Evolutionary conservation across 2,329 filamentous ascomycete species (phyloP).

Genomic region (Venturia aucupariae): DNA sequence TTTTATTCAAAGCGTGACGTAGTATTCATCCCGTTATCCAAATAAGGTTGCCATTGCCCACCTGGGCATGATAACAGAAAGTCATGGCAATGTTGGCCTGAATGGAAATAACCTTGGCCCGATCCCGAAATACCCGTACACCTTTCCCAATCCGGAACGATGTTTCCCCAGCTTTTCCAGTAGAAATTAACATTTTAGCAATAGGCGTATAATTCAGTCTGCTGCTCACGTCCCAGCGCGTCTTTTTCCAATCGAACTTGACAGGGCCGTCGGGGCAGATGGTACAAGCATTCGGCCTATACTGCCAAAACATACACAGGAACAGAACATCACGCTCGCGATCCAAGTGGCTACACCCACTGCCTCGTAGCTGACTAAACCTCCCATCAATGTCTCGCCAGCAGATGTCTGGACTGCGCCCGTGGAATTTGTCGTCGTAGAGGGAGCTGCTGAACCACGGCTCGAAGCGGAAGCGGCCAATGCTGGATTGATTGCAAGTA

Average conservation of each 20-base stretch:
- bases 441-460: constrained; percentile 37
- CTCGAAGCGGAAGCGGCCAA: constrained; percentile 53
- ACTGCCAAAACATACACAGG: constrained; percentile 91
- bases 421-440: constrained; percentile 11
- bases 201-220: background rate
- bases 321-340: constrained; percentile 87
- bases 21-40: too few species aligned
- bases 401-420: constrained; percentile 7
- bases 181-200: background rate
- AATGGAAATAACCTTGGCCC: background rate
- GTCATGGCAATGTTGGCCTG: too few species aligned
- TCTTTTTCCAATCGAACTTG: constrained; percentile 1
- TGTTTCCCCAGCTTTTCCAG: background rate
- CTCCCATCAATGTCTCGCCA: constrained; percentile 14
- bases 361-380: constrained; percentile 41
- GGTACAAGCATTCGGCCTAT: constrained; percentile 54
- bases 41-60: too few species aligned
- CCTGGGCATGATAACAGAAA: too few species aligned
- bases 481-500: constrained; percentile 68
- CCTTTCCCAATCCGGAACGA: background rate
- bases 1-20: too few species aligned
- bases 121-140: background rate
- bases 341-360: constrained; percentile 78
- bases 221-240: background rate
- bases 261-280: background rate